A percentile compares a stretch with the other conserved stretches of the same genome.
Conservation (phyloP, 352 stramenopile species). For the Pythium monospermum region DNA sequence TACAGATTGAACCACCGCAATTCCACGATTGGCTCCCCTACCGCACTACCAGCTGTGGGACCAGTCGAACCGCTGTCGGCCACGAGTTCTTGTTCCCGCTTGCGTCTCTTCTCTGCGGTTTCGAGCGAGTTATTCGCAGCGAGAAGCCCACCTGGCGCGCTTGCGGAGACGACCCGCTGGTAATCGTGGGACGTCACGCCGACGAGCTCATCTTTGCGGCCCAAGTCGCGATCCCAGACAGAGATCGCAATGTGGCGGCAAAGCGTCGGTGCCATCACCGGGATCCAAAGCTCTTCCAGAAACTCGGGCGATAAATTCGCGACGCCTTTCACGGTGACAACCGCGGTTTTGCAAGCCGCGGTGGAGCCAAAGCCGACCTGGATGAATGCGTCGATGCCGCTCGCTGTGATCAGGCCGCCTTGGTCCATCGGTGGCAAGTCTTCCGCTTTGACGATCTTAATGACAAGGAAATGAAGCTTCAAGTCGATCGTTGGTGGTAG, state of each 20-base stretch:
- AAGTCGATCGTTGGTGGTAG: slow-evolving; percentile 74
- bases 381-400: slow-evolving; percentile 81
- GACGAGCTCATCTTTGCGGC: slow-evolving; percentile 66
- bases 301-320: slow-evolving; percentile 51
- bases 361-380: slow-evolving; percentile 66
- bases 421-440: slow-evolving; percentile 81
- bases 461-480: slow-evolving; percentile 72
- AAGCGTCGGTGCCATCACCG: slow-evolving; percentile 70
- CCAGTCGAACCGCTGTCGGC: not conserved
- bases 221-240: slow-evolving; percentile 77
- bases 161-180: slow-evolving; percentile 36
- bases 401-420: slow-evolving; percentile 33
- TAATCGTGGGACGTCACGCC: slow-evolving; percentile 70
- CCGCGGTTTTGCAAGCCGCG: slow-evolving; percentile 33
- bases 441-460: slow-evolving; percentile 73
- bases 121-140: not conserved
- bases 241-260: slow-evolving; percentile 66
- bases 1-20: slow-evolving; percentile 84
- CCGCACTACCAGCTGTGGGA: not conserved
- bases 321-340: slow-evolving; percentile 59
- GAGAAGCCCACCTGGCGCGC: slow-evolving; percentile 24
- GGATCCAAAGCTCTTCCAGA: slow-evolving; percentile 84
- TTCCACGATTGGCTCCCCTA: slow-evolving; percentile 21
- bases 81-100: not conserved
- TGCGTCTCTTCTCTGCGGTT: slow-evolving; percentile 1